These are phyloP conservation scores for Murraya koenigii DNA, from an alignment of 345 rosid genomes.

Conservation along the genomic window DNA sequence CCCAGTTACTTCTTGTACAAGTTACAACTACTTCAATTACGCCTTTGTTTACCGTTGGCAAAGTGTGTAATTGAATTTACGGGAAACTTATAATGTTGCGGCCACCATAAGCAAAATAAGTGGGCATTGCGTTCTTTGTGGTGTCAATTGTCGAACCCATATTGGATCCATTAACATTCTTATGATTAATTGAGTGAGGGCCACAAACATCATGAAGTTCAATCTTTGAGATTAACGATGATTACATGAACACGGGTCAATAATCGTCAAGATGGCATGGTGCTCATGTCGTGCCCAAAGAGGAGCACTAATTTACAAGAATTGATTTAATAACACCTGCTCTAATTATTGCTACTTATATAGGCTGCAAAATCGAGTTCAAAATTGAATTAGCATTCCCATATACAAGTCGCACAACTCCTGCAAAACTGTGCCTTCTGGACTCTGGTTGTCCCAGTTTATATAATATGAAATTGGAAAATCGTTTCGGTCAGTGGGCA, in stretches of 20 bases:
- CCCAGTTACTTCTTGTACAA: too few relatives aligned
- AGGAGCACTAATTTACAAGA: background rate
- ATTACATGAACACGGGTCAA: background rate
- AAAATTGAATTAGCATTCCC: background rate
- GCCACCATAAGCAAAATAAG: constrained; percentile 3
- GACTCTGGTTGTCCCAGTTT: background rate
- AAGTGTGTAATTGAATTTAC: background rate
- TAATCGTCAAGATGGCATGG: background rate
- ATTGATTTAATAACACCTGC: background rate
- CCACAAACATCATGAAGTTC: background rate
- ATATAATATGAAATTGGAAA: background rate
- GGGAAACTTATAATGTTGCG: background rate
- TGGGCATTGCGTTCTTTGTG: background rate
- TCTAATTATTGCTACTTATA: background rate
- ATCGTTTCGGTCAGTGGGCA: background rate
- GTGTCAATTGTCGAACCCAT: background rate
- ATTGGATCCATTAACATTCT: background rate
- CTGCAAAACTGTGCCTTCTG: background rate
- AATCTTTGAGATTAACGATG: background rate
- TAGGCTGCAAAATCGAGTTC: background rate
- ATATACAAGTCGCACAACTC: too few relatives aligned
- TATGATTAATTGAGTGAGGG: background rate
- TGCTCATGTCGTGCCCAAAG: background rate
- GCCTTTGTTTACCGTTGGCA: too few relatives aligned
- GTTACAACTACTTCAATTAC: too few relatives aligned